Conservation (phyloP, 2,329 filamentous ascomycete species). For the Colletotrichum abscissum region DNA sequence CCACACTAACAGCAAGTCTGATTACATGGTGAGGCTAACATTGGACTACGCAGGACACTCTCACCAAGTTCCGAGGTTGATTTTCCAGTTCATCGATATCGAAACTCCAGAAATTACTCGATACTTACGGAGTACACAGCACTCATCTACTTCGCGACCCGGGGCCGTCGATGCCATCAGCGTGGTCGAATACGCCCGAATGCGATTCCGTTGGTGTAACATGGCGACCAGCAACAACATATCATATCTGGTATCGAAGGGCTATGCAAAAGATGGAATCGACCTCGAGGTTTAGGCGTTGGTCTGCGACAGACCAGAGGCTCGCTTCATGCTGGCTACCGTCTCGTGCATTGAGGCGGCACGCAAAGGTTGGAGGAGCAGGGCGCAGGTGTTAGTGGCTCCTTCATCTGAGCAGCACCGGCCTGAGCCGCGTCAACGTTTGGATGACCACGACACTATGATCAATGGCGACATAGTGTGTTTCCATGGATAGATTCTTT, state of each 20-base stretch:
- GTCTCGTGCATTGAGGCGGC: background rate
- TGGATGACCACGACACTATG: background rate
- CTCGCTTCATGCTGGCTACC: background rate
- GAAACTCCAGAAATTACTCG: background rate
- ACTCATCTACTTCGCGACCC: background rate
- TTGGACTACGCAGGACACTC: slow-evolving; percentile 61
- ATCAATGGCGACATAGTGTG: background rate
- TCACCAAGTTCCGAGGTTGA: slow-evolving; percentile 74
- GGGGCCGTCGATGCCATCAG: background rate
- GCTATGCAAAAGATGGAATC: too few relatives aligned
- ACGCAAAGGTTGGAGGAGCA: background rate
- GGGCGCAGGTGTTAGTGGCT: background rate
- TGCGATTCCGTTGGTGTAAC: background rate
- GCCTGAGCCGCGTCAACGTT: background rate
- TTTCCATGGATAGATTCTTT: background rate
- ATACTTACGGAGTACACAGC: background rate
- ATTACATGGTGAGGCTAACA: background rate
- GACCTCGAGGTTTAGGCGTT: background rate
- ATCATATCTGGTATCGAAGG: background rate
- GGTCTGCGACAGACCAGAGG: background rate
- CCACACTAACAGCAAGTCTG: background rate
- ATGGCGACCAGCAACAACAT: background rate
- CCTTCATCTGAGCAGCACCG: slow-evolving; percentile 8
- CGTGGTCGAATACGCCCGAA: background rate
- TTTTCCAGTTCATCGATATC: background rate